These are phyloP conservation scores for Penicillium oxalicum DNA, from an alignment of 2,329 filamentous ascomycete genomes.

Conservation along the genomic window DNA sequence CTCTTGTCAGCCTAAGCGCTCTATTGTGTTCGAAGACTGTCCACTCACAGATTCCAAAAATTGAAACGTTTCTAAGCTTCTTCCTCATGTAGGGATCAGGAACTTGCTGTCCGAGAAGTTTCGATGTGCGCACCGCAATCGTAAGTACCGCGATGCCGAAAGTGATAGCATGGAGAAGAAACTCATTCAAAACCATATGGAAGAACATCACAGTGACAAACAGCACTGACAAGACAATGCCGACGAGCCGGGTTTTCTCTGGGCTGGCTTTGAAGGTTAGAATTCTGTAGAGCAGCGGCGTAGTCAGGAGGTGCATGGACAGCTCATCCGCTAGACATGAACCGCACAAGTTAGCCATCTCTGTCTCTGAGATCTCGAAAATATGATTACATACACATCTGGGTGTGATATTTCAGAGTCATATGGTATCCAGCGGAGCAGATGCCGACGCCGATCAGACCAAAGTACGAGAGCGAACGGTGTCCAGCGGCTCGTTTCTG, in stretches of 20 bases:
- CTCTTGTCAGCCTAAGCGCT: not conserved
- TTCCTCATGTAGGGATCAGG: constrained; percentile 20
- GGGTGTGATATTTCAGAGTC: constrained; percentile 30
- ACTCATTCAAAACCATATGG: constrained; percentile 42
- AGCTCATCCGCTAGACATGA: constrained; percentile 33
- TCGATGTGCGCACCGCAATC: constrained; percentile 28
- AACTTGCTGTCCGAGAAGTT: constrained; percentile 31
- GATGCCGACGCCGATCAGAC: constrained; percentile 32
- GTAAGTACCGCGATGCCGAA: constrained; percentile 34
- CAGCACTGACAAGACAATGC: constrained; percentile 13
- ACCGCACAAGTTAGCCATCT: not conserved
- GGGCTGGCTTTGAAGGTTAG: constrained; percentile 30
- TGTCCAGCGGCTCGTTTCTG: constrained; percentile 17
- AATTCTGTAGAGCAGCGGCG: constrained; percentile 39
- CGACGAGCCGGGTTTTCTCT: constrained; percentile 19
- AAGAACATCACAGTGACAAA: constrained; percentile 36
- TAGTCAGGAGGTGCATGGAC: constrained; percentile 41
- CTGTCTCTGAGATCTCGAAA: not conserved
- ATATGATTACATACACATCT: constrained; percentile 24
- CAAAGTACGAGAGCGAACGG: constrained; percentile 34
- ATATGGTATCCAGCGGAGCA: constrained; percentile 28
- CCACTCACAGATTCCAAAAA: constrained; percentile 23
- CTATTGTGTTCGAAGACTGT: not conserved
- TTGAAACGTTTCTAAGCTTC: constrained; percentile 15
- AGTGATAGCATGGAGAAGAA: constrained; percentile 34